Evolutionary conservation across 179 eudicot species (phyloP), one percentile per base, ranked within the genome.

Genomic region (Amaranthus tricolor): DNA sequence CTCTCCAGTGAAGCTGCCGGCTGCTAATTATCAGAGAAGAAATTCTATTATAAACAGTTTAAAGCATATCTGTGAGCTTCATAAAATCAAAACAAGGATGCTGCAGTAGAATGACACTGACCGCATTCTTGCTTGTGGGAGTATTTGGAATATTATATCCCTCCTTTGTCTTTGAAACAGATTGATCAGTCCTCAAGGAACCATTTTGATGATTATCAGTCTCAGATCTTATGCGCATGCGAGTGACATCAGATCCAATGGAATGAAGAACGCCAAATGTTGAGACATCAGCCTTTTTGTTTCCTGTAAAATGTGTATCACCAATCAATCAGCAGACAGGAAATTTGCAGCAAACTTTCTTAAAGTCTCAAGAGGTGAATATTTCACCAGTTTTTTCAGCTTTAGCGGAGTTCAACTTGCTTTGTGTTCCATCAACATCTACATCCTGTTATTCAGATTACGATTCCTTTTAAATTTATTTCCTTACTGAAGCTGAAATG

Each of bases 1-100:
- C 97, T 92, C 89, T 94, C 98, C 54, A 87, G 80, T 45, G 98
- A 89, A 68, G 88, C 87, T 78, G 85, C 87, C 17, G 98, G 97
- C 98, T 92, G 89, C 80, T 78, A 58, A 9, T 31, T 31, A 31
- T 31, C 40, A 31, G 40, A 31, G 40, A 31, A 31, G 3, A 31
- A 31, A 31, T 31, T 31, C 4, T 31, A 31, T 31, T 31, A 31
- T 31, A 31, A 31, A 31, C 40, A 31, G 40, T 31, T 16, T 8
- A 68, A n/a, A 52, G 40, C 15, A 11, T 20, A 61, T 44, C 9
- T 13, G 17, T 21, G 20, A 14, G 1, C 53, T 19, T 11, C 19
- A 20, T 40, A 5, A 21, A 58, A 47, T 24, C 9, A 47, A 7
- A 49, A 12, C 40, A 9, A 10, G 6, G 65, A 7, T 49, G 44